These are phyloP conservation scores for Cytospora chrysosperma DNA, from an alignment of 2,329 filamentous ascomycete species.

Conservation along the genomic window DNA sequence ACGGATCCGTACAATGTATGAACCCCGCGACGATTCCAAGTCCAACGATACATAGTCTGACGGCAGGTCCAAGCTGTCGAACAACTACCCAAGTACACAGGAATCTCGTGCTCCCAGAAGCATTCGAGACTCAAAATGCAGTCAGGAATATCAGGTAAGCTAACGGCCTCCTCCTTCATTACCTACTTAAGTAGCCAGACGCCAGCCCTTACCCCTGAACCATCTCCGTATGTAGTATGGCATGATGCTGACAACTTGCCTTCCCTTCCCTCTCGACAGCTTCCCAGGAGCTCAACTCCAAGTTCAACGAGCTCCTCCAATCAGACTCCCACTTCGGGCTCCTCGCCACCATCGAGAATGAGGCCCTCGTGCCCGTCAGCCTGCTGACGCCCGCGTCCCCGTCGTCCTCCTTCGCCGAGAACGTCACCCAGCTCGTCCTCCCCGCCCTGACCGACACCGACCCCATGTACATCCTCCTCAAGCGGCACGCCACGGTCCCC, in stretches of 20 bases:
- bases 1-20: neutral
- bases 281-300: conserved; percentile 71
- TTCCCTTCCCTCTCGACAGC: conserved; percentile 45
- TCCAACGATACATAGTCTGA: neutral
- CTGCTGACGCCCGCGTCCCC: conserved; percentile 53
- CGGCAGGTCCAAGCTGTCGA: neutral
- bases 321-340: conserved; percentile 65
- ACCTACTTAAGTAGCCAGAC: neutral
- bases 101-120: neutral
- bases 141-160: conserved; percentile 25
- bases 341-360: conserved; percentile 67
- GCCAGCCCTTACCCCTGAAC: neutral
- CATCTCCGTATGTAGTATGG: too few species aligned
- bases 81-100: neutral
- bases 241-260: neutral
- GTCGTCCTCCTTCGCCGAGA: conserved; percentile 58
- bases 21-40: neutral
- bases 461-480: conserved; percentile 73
- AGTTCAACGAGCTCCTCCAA: conserved; percentile 69
- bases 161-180: too few species aligned
- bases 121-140: conserved; percentile 19
- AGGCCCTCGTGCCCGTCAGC: conserved; percentile 63
- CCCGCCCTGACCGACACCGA: conserved; percentile 64
- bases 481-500: conserved; percentile 59
- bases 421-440: conserved; percentile 59